Conservation (phyloP, 345 rosid species). For the Salix caprea region DNA sequence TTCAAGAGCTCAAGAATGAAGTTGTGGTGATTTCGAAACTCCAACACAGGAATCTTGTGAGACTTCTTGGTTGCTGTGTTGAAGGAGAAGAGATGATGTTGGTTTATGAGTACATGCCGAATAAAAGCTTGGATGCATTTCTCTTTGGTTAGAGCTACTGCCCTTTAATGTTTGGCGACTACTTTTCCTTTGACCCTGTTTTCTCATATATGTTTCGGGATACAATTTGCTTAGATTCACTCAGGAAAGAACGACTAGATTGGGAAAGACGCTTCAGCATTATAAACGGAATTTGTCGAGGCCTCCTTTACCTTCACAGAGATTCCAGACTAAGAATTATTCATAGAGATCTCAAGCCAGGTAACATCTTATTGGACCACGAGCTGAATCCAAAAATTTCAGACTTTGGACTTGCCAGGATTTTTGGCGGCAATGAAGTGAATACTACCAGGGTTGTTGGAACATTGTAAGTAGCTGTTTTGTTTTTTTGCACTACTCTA, state of each 20-base stretch:
- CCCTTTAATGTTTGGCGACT: not conserved
- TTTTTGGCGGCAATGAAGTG: slow-evolving; percentile 22
- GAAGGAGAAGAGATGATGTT: too few relatives aligned
- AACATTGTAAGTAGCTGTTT: slow-evolving; percentile 22
- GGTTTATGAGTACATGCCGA: not conserved
- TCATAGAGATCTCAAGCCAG: slow-evolving; percentile 32
- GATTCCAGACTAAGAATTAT: slow-evolving; percentile 30
- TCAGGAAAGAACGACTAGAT: not conserved
- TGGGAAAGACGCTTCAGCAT: slow-evolving; percentile 20
- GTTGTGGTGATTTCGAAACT: slow-evolving; percentile 11
- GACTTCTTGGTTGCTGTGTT: too few relatives aligned
- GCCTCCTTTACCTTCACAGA: slow-evolving; percentile 26
- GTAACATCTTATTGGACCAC: slow-evolving; percentile 26
- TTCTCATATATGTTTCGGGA: not conserved
- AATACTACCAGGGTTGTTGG: slow-evolving; percentile 25
- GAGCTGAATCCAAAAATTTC: slow-evolving; percentile 28
- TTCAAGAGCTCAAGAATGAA: slow-evolving; percentile 12
- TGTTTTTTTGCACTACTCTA: too few relatives aligned
- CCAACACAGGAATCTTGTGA: slow-evolving; percentile 6
- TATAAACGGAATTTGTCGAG: slow-evolving; percentile 16
- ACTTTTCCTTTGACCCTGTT: not conserved
- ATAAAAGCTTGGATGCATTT: slow-evolving; percentile 19
- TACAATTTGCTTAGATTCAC: slow-evolving; percentile 7
- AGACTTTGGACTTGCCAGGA: slow-evolving; percentile 36
- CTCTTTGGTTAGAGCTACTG: slow-evolving; percentile 9